Evolutionary conservation across 371 early-diverging fungal species (phyloP).

Genomic region (Apophysomyces sp.): DNA sequence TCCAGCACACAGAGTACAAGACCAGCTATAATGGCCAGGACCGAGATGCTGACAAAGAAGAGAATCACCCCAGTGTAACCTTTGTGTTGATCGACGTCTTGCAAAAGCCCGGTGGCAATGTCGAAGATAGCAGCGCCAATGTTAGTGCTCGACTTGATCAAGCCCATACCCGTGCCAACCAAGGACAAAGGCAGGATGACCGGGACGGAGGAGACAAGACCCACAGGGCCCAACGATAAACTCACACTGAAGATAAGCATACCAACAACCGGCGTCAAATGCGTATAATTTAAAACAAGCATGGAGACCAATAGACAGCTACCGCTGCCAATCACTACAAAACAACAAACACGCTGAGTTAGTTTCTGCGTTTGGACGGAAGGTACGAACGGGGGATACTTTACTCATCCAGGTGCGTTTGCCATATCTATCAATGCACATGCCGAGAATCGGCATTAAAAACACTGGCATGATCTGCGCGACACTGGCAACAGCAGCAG

Average conservation of each 20-base stretch:
- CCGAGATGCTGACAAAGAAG: constrained; percentile 52
- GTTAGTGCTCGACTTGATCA: constrained; percentile 68
- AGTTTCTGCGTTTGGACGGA: no score
- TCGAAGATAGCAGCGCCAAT: constrained; percentile 67
- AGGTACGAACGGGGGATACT: constrained; percentile 13
- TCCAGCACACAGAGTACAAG: constrained; percentile 41
- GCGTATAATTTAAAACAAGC: constrained; percentile 53
- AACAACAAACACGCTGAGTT: no score
- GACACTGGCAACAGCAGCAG: constrained; percentile 67
- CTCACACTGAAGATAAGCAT: constrained; percentile 64
- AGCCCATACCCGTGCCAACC: constrained; percentile 70
- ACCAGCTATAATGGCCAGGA: constrained; percentile 41
- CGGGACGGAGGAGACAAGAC: constrained; percentile 65
- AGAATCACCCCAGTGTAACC: constrained; percentile 56
- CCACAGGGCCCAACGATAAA: constrained; percentile 67
- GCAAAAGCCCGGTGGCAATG: constrained; percentile 63
- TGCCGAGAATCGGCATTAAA: constrained; percentile 65
- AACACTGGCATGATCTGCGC: constrained; percentile 70
- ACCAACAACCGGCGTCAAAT: constrained; percentile 53
- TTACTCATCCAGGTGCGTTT: constrained; percentile 60
- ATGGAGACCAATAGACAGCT: constrained; percentile 46
- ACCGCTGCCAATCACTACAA: constrained; percentile 51
- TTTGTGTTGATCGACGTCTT: constrained; percentile 48
- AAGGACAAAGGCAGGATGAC: constrained; percentile 56
- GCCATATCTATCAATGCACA: constrained; percentile 61